Base-by-base conservation (phyloP, 352 stramenopile species). In the Albugo candida region DNA sequence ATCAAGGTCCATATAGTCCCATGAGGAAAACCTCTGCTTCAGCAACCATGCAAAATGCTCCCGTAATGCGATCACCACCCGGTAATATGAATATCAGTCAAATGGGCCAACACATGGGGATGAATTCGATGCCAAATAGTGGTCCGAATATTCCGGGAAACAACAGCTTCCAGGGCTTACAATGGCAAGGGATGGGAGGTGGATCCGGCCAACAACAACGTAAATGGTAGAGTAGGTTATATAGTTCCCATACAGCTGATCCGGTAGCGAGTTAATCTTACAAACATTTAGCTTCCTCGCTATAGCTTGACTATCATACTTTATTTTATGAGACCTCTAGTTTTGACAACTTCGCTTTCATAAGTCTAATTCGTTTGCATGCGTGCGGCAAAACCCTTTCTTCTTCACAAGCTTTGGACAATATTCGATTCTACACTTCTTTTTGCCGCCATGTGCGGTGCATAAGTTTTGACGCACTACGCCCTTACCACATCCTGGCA, bases 371-470 rank as follows among this genome's bases (percentile, higher is more conserved):
- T 31, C 24, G 24, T 87, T 87, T 37, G 74, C 74, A 45, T 87
- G 74, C 36, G 74, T 78, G 10, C 74, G 60, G 36, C 74, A 87
- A 18, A 87, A 52, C 0, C 74, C 74, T 63, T 81, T 81, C 65
- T 86, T 87, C 65, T 87, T 87, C 40, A 87, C 74, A 56, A 84
- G 74, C 59, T 87, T 87, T 44, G 63, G 83, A 67, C 74, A 87
- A 19, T 83, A 70, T 3, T 75, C 64, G 35, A 87, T 64, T 21
- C 66, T 69, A 47, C 74, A 87, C 56, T 87, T 87, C 56, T 72
- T 71, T 53, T 87, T 87, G 50, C 74, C 81, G 11, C 81, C 81
- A 48, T 93, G 81, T 17, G 76, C 77, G 19, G 78, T 91, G 60
- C 78, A 91, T 53, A 91, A 53, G 39, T 86, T 76, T 59, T 87